These are phyloP conservation scores for Paratrypanosoma confusum DNA, from an alignment of 208 protist species.

Conservation along the genomic window DNA sequence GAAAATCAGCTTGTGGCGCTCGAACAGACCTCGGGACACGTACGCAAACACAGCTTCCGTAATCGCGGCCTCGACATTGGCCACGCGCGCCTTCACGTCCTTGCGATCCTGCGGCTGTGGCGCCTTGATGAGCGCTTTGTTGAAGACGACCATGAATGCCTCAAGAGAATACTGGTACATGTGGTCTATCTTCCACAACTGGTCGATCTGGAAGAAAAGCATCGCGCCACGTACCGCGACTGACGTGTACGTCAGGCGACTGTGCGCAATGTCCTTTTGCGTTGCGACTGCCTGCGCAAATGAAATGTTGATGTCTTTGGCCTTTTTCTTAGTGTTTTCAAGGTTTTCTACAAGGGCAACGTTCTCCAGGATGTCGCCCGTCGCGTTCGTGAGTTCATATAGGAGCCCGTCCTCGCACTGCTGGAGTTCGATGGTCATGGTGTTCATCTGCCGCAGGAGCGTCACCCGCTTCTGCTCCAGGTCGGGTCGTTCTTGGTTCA, in stretches of 20 bases:
- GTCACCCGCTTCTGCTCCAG: slow-evolving; percentile 93
- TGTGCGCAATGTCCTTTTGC: slow-evolving; percentile 92
- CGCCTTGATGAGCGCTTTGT: slow-evolving; percentile 91
- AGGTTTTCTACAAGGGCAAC: slow-evolving; percentile 94
- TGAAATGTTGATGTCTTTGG: slow-evolving; percentile 93
- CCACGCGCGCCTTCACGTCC: slow-evolving; percentile 86
- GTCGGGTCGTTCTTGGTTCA: slow-evolving; percentile 96
- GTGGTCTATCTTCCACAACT: slow-evolving; percentile 95
- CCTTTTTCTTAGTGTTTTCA: slow-evolving; percentile 95
- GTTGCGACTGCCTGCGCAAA: slow-evolving; percentile 88
- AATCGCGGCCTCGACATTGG: slow-evolving; percentile 89
- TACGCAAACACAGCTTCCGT: slow-evolving; percentile 92
- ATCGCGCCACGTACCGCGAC: slow-evolving; percentile 92
- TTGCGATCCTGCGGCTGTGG: slow-evolving; percentile 85
- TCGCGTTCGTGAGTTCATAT: slow-evolving; percentile 90
- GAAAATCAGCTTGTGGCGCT: slow-evolving; percentile 98
- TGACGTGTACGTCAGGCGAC: slow-evolving; percentile 91
- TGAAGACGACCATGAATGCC: slow-evolving; percentile 97
- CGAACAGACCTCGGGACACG: slow-evolving; percentile 97
- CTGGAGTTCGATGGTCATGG: slow-evolving; percentile 97
- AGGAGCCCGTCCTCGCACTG: slow-evolving; percentile 96
- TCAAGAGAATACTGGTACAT: slow-evolving; percentile 98
- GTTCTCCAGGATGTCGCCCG: slow-evolving; percentile 95
- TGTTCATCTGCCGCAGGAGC: slow-evolving; percentile 96
- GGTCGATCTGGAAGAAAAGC: slow-evolving; percentile 97